Evolutionary conservation across 768 basidiomycete genomes (phyloP).

Genomic region (Tricholoma furcatifolium): DNA sequence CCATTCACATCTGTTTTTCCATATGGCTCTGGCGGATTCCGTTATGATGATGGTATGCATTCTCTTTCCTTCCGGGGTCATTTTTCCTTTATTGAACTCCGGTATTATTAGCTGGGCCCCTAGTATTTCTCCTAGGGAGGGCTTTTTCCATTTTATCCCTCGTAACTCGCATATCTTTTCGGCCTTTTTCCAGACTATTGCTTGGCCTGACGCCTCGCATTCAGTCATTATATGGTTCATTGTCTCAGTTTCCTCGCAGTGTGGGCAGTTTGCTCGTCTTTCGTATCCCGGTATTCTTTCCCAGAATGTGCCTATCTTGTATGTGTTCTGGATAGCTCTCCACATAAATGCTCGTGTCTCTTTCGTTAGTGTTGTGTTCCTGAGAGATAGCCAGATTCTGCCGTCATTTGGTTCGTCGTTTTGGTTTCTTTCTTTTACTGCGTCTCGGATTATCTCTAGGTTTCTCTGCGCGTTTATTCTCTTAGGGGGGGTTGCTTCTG

Average conservation of each 20-base stretch:
- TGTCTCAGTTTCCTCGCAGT: neutral
- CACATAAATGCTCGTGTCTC: neutral
- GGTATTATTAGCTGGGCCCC: neutral
- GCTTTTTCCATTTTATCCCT: neutral
- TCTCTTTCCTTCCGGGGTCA: neutral
- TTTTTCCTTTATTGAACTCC: neutral
- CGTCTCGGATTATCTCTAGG: neutral
- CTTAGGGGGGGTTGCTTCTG: neutral
- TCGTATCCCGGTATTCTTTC: neutral
- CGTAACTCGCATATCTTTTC: too few species aligned
- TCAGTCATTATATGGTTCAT: conserved; percentile 2
- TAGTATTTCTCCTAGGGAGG: neutral
- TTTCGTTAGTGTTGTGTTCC: neutral
- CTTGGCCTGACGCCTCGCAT: neutral
- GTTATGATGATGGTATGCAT: neutral
- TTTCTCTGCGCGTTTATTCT: neutral
- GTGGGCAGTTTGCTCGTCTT: neutral
- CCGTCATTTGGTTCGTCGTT: neutral
- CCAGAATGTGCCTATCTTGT: neutral
- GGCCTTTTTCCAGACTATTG: too few species aligned
- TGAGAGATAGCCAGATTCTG: neutral
- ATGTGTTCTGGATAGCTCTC: neutral
- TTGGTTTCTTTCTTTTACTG: neutral
- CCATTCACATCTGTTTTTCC: neutral
- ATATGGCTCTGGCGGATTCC: neutral